These are phyloP conservation scores for Rubia yunnanensis DNA, from an alignment of 257 asterid species.

Conservation along the genomic window DNA sequence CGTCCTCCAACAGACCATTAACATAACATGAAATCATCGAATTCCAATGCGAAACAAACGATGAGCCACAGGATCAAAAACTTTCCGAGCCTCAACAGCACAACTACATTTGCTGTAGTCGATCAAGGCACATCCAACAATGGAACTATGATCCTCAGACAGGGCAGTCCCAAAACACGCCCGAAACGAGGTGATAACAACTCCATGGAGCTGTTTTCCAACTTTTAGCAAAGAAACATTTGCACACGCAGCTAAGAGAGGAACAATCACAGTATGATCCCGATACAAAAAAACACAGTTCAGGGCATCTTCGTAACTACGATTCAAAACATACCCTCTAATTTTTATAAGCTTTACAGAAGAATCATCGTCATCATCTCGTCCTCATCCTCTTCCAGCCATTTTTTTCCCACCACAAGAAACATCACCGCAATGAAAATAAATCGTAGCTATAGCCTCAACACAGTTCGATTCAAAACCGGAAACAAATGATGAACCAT, in stretches of 20 bases:
- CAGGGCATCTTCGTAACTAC: slow-evolving; percentile 18
- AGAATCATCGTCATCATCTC: slow-evolving; percentile 7
- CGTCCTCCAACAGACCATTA: slow-evolving; percentile 23
- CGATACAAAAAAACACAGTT: slow-evolving; percentile 17
- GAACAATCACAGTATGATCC: slow-evolving; percentile 26
- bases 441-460: slow-evolving; percentile 27
- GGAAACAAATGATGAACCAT: slow-evolving; percentile 20
- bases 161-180: not conserved
- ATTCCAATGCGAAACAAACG: slow-evolving; percentile 26
- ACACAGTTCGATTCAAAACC: slow-evolving; percentile 21
- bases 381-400: no score
- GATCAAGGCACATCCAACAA: slow-evolving; percentile 31
- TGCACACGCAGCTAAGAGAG: slow-evolving; percentile 24
- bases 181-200: slow-evolving; percentile 17
- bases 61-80: slow-evolving; percentile 23
- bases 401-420: slow-evolving; percentile 20
- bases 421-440: slow-evolving; percentile 23
- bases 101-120: slow-evolving; percentile 30
- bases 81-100: slow-evolving; percentile 18
- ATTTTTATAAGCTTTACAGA: slow-evolving; percentile 20
- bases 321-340: slow-evolving; percentile 28
- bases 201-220: slow-evolving; percentile 36
- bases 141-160: slow-evolving; percentile 13
- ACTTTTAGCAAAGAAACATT: slow-evolving; percentile 23
- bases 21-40: slow-evolving; percentile 27